These are phyloP conservation scores for Backusella morwellensis DNA, from an alignment of 192 early-diverging fungal species.

Conservation along the genomic window DNA sequence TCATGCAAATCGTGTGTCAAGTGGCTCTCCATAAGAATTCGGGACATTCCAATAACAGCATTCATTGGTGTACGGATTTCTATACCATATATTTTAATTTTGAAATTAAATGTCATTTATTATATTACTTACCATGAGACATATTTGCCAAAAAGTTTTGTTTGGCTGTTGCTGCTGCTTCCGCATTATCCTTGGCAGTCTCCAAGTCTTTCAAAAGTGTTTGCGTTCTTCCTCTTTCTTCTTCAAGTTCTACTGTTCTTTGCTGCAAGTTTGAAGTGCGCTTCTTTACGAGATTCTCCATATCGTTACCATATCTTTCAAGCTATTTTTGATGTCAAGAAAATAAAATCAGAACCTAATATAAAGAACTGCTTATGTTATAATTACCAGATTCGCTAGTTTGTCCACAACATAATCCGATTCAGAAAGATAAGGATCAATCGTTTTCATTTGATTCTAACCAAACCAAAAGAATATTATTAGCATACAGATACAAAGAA, in stretches of 20 bases:
- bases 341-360: background rate
- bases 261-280: conserved; percentile 40
- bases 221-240: conserved; percentile 38
- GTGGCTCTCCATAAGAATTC: conserved; percentile 65
- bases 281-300: conserved; percentile 41
- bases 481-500: background rate
- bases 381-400: conserved; percentile 40
- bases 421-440: conserved; percentile 2
- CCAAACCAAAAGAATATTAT: background rate
- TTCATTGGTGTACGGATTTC: conserved; percentile 76
- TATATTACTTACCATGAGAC: conserved; percentile 47
- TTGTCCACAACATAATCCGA: conserved; percentile 27
- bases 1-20: conserved; percentile 69
- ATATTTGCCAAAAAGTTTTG: conserved; percentile 74
- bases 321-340: conserved; percentile 8
- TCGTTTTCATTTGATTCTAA: conserved; percentile 9
- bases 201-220: conserved; percentile 39
- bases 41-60: conserved; percentile 70
- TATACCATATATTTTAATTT: background rate
- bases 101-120: background rate
- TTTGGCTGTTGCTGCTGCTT: conserved; percentile 45
- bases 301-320: conserved; percentile 46
- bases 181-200: conserved; percentile 49
- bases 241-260: conserved; percentile 43
- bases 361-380: background rate